phyloP scores from a whole-genome alignment of 129 eudicot species.

The Flaveria brownii region DNA sequence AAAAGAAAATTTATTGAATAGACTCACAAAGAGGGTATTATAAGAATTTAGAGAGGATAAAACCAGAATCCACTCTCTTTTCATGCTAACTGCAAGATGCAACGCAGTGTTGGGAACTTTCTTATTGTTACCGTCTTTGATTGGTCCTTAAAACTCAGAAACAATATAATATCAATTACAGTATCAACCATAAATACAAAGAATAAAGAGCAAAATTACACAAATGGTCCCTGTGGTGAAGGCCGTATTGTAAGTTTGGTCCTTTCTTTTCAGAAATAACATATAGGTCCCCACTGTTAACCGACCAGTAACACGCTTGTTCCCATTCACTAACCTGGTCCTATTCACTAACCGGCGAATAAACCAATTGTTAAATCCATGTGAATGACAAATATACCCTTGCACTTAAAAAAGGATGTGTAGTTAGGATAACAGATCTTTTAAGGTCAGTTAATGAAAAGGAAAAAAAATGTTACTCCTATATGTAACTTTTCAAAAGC shows the following conservation, averaged over 20 bases:
- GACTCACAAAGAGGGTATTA: background rate
- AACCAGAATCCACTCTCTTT: slow-evolving; percentile 88
- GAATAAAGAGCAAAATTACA: no score
- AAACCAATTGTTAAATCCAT: background rate
- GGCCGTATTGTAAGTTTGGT: background rate
- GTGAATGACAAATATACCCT: background rate
- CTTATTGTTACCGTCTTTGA: slow-evolving; percentile 36
- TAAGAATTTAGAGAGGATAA: slow-evolving; percentile 6
- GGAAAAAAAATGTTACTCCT: no score
- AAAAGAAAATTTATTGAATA: slow-evolving; percentile 14
- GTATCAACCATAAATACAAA: no score
- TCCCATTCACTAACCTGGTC: no score
- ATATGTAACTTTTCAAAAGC: no score
- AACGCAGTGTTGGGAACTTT: slow-evolving; percentile 59
- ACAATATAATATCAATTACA: no score
- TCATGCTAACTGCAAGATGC: slow-evolving; percentile 67
- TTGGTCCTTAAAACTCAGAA: no score
- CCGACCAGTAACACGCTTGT: no score
- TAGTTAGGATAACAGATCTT: no score
- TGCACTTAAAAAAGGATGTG: background rate
- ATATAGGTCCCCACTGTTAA: background rate
- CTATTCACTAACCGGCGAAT: background rate
- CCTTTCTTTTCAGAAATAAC: background rate
- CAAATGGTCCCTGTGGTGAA: no score
- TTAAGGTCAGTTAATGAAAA: background rate